These are phyloP conservation scores for Venturia aucupariae DNA, from an alignment of 2,329 filamentous ascomycete genomes.

Conservation along the genomic window DNA sequence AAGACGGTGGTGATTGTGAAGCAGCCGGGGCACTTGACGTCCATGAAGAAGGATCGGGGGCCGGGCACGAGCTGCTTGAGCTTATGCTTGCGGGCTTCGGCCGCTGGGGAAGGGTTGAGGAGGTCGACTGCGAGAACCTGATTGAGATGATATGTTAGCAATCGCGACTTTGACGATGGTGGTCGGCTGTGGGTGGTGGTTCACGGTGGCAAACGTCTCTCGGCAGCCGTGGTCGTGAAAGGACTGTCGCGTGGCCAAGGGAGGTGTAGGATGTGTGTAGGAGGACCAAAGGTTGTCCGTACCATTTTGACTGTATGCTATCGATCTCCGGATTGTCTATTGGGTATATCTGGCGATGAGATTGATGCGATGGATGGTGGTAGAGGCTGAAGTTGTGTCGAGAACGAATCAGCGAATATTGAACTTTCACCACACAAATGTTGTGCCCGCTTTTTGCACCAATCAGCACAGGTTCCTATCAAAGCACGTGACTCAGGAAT, in stretches of 20 bases:
- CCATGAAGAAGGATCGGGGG: slow-evolving; percentile 99
- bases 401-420: too few relatives aligned
- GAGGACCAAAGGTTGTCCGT: not conserved
- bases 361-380: not conserved
- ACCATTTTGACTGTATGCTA: slow-evolving; percentile 4
- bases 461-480: not conserved
- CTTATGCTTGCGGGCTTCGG: slow-evolving; percentile 99
- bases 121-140: slow-evolving; percentile 99
- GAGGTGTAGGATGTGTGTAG: not conserved
- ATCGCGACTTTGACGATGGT: not conserved
- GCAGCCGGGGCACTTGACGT: slow-evolving; percentile 99
- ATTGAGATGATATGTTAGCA: slow-evolving; percentile 19
- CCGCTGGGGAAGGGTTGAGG: slow-evolving; percentile 94
- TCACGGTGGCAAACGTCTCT: not conserved
- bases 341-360: not conserved
- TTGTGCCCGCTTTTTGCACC: not conserved
- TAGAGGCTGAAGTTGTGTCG: not conserved
- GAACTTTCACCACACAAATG: not conserved
- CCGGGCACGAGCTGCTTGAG: slow-evolving; percentile 97
- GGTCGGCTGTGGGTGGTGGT: not conserved
- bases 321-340: not conserved
- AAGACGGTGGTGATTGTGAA: slow-evolving; percentile 99
- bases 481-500: not conserved
- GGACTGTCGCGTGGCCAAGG: not conserved
- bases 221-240: not conserved